A percentile compares a stretch with the other conserved stretches of the same genome.
Evolutionary conservation across 371 early-diverging fungal species (phyloP).

Genomic region (Saksenaea oblongispora): DNA sequence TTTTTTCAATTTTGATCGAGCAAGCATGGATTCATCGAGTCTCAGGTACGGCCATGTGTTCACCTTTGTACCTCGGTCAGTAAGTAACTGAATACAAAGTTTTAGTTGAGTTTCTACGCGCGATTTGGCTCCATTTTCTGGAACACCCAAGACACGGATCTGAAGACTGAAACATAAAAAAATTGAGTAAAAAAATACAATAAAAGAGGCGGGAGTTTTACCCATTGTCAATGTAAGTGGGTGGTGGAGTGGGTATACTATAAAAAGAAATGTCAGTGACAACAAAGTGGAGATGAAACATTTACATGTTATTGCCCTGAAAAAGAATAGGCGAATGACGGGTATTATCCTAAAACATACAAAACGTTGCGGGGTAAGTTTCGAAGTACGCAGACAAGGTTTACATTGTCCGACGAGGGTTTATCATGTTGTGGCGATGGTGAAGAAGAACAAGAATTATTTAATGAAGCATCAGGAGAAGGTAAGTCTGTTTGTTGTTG

Average conservation of each 20-base stretch:
- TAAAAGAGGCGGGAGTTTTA: neutral
- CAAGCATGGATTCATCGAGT: slow-evolving; percentile 68
- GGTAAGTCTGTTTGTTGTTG: neutral
- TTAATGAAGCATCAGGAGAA: neutral
- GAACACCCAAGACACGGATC: slow-evolving; percentile 70
- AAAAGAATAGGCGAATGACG: neutral
- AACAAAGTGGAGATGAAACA: neutral
- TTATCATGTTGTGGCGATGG: neutral
- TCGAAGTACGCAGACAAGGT: neutral
- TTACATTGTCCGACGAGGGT: neutral
- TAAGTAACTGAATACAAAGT: slow-evolving; percentile 72
- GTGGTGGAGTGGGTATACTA: neutral
- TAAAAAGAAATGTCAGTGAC: neutral
- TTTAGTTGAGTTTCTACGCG: slow-evolving; percentile 89
- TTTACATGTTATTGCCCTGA: neutral
- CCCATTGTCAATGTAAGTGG: neutral
- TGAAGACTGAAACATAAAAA: slow-evolving; percentile 30
- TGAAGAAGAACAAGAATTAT: neutral
- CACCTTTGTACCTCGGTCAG: slow-evolving; percentile 64
- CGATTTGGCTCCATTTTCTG: slow-evolving; percentile 74
- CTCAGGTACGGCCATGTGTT: slow-evolving; percentile 70
- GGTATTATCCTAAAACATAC: slow-evolving; percentile 5
- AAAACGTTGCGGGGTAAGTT: slow-evolving; percentile 6
- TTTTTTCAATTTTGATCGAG: slow-evolving; percentile 57
- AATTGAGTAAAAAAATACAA: neutral